Evolutionary conservation across 2,329 filamentous ascomycete species (phyloP).

Genomic region (Diaporthe citri): DNA sequence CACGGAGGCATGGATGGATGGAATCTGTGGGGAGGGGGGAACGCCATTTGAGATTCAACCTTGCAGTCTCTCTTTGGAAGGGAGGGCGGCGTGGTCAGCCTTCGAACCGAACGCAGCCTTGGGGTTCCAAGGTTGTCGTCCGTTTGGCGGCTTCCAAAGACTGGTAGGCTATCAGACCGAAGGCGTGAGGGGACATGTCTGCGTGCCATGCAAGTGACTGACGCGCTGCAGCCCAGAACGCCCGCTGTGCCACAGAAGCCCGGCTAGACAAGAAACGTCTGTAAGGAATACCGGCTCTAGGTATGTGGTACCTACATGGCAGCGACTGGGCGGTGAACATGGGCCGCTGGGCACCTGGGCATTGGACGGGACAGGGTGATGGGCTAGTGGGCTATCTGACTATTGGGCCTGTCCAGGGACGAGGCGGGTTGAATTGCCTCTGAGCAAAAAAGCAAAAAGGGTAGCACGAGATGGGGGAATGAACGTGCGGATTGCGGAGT

Average conservation of each 20-base stretch:
- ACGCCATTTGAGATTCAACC: slow-evolving; percentile 26
- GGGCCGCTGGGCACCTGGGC: slow-evolving; percentile 16
- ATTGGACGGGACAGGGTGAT: background rate
- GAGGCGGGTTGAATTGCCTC: slow-evolving; percentile 14
- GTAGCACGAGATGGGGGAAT: slow-evolving; percentile 19
- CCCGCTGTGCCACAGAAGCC: background rate
- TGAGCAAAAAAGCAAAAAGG: slow-evolving; percentile 24
- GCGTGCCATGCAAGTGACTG: slow-evolving; percentile 19
- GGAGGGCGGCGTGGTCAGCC: background rate
- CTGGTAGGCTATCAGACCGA: slow-evolving; percentile 23
- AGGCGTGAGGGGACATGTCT: slow-evolving; percentile 17
- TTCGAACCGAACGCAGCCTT: slow-evolving; percentile 20
- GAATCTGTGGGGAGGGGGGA: background rate
- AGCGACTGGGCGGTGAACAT: slow-evolving; percentile 15
- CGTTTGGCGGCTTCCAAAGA: background rate
- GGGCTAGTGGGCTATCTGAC: background rate
- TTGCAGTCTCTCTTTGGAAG: background rate
- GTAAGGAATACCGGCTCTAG: background rate
- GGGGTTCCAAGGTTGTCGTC: slow-evolving; percentile 4
- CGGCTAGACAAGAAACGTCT: background rate
- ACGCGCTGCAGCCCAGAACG: slow-evolving; percentile 18
- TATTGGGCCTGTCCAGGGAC: background rate
- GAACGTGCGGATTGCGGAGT: slow-evolving; percentile 28
- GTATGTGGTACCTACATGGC: background rate
- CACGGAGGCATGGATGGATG: background rate